phyloP scores from a whole-genome alignment of 2,329 filamentous ascomycete genomes.

The Metarhizium robertsii region DNA sequence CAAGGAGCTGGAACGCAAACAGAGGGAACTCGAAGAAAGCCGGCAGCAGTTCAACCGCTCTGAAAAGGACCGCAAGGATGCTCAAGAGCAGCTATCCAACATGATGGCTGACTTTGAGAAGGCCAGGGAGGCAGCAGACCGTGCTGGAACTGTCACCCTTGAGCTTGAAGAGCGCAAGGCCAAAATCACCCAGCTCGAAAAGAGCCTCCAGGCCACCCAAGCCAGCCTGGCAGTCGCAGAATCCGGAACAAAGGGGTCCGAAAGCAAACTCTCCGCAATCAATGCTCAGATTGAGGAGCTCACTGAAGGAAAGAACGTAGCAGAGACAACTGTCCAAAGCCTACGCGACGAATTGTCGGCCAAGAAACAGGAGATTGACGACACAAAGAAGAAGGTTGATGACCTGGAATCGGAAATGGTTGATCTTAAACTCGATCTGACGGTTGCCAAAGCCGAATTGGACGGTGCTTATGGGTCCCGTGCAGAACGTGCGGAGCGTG shows the following conservation, averaged over 20 bases:
- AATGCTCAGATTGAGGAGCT: conserved; percentile 23
- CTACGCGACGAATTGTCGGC: conserved; percentile 17
- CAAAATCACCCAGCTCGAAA: conserved; percentile 30
- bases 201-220: conserved; percentile 7
- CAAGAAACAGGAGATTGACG: conserved; percentile 35
- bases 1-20: conserved; percentile 49
- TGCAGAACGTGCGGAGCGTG: conserved; percentile 50
- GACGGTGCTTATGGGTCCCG: conserved; percentile 52
- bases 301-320: conserved; percentile 14
- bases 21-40: conserved; percentile 43
- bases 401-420: conserved; percentile 41
- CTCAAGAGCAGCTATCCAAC: conserved; percentile 39
- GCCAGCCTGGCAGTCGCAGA: conserved; percentile 22
- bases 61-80: conserved; percentile 27
- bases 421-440: conserved; percentile 53
- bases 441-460: conserved; percentile 51
- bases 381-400: conserved; percentile 42
- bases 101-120: conserved; percentile 38
- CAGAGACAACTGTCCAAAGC: conserved; percentile 18
- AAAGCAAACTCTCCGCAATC: conserved; percentile 20
- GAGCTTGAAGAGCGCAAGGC: conserved; percentile 26
- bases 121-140: conserved; percentile 15
- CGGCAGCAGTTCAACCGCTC: conserved; percentile 25
- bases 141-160: conserved; percentile 14
- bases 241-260: conserved; percentile 28